Base-by-base conservation (phyloP, 2,329 filamentous ascomycete genomes). In the Botrytis tulipae region DNA sequence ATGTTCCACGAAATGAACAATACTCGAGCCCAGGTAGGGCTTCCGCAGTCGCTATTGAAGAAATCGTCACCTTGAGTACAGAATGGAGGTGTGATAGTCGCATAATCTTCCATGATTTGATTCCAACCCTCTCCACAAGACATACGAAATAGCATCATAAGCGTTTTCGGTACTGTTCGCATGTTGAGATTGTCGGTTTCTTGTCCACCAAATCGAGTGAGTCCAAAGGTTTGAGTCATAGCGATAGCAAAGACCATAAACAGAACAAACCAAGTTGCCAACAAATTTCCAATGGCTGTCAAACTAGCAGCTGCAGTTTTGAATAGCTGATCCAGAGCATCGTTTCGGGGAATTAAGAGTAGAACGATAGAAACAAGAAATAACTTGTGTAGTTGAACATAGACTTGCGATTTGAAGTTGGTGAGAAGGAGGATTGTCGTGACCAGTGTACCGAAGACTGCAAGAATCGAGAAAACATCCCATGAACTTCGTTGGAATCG, bases 1-100 rank as follows among this genome's bases (percentile, higher is more conserved):
- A 99, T 95, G 85, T 99, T 99, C 96, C 96, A 99, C 7, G 92
- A 90, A 73, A 98, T 94, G 84, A 99, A 99, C 16, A 99, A 86
- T 48, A 91, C 89, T 70, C 94, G 88, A 12, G 96, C 94, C 94
- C 96, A 99, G 57, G 90, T 88, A 69, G 90, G 88, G 83, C 95
- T 97, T 74, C 96, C 96, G 80, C 96, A 99, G 83, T 99, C 97
- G 79, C 94, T 96, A 60, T 93, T 85, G 79, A 94, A 95, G 82
- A 97, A 98, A 57, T 87, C 87, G 1, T 84, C 80, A 51, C 87
- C 87, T 32, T 91, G 86, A 1, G 95, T 94, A 83, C 96, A 99
- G 70, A 93, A 88, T 0, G 95, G 95, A 4, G 92, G 90, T 75
- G 88, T 87, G 77, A 97, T 92, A 65, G 85, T 88, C 18, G 95